Base-by-base conservation (phyloP, 805 yeast species). In the Pachysolen tannophilus region DNA sequence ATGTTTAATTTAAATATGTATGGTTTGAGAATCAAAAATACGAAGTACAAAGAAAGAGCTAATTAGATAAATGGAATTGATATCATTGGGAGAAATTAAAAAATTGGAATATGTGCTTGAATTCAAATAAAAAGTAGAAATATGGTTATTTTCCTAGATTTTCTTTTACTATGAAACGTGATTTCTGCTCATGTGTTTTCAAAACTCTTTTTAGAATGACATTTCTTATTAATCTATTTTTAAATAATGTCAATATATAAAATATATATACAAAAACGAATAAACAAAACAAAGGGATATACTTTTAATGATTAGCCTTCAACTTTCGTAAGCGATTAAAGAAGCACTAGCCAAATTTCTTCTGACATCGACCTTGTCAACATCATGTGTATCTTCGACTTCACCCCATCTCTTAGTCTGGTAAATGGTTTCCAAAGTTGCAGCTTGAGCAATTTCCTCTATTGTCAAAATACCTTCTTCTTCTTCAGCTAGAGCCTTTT, bases 361-460 rank as follows among this genome's bases (percentile, higher is more conserved):
- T 49, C 85, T 67, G 48, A 94, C 69, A 47, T 92, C 97, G 26
- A 79, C 94, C 56, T 82, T 80, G 49, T 85, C 94, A n/a, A 92
- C 97, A 55, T 92, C 98, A 53, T 92, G 98, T 3, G 97, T 86
- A 52, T 92, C 98, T 60, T 92, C 97, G 17, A 90, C 97, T 58
- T 90, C 97, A 21, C 98, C 98, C 98, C 98, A 92, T 50, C 78
- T 72, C 16, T 75, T 77, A 24, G 94, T 83, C 60, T 92, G 99
- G 58, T 73, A 74, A 23, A 80, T 76, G 10, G 79, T 78, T 52
- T 92, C 99, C 48, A 92, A 64, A 38, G 82, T 78, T 8, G 87
- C 87, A 39, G 82, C 72, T 48, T 75, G 75, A 2, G 88, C 81
- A 26, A 90, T 68, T 42, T 85, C 83, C 35, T 81, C 87, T 13